Percentiles rank a stretch among this genome's conserved stretches.
Conservation (phyloP, 768 basidiomycete species). For the Boletus rubescentipes region DNA sequence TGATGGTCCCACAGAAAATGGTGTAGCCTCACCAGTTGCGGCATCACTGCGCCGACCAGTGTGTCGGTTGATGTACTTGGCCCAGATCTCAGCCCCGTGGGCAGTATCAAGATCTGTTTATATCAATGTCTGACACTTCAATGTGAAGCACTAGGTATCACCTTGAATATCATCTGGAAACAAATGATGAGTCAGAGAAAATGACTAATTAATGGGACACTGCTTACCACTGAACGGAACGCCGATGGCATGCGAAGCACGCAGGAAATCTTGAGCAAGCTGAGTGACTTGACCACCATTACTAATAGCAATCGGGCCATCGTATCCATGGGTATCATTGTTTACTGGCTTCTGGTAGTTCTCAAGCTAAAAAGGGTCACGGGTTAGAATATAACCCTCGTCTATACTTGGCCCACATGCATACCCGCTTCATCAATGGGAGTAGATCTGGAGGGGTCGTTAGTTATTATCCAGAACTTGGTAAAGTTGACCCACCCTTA, state of each 20-base stretch:
- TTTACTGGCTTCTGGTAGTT: slow-evolving; percentile 74
- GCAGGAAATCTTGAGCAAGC: slow-evolving; percentile 68
- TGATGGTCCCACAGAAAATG: background rate
- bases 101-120: slow-evolving; percentile 51
- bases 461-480: background rate
- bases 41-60: slow-evolving; percentile 73
- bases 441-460: slow-evolving; percentile 48
- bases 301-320: slow-evolving; percentile 72
- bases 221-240: slow-evolving; percentile 63
- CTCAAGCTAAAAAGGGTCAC: slow-evolving; percentile 47
- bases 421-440: slow-evolving; percentile 68
- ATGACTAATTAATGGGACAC: background rate
- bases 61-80: slow-evolving; percentile 74
- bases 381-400: background rate
- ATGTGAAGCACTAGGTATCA: slow-evolving; percentile 6
- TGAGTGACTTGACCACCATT: slow-evolving; percentile 65
- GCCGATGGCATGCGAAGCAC: slow-evolving; percentile 59
- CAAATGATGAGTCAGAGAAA: background rate
- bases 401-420: background rate
- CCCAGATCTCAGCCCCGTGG: slow-evolving; percentile 71
- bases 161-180: slow-evolving; percentile 62
- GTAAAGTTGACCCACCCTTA: slow-evolving; percentile 41
- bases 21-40: slow-evolving; percentile 49
- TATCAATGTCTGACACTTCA: background rate
- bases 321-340: slow-evolving; percentile 67